These are phyloP conservation scores for Thalia dealbata DNA, from an alignment of 176 grass and related monocot species.

Conservation along the genomic window DNA sequence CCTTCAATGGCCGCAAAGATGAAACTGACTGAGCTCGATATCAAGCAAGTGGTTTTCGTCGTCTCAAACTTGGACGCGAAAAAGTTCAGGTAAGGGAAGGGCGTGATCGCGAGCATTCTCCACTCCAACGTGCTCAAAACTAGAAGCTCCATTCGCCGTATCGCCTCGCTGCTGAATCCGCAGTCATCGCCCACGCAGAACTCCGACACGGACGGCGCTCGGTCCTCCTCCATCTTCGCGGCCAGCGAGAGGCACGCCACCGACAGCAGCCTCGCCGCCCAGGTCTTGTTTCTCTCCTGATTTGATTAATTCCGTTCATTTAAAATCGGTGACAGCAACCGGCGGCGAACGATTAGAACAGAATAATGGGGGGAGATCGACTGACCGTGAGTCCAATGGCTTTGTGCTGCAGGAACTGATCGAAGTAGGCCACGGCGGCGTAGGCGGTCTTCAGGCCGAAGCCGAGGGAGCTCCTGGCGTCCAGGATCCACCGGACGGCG, in stretches of 20 bases:
- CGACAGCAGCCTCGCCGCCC: conserved; percentile 5
- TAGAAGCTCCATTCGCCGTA: conserved; percentile 10
- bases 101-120: conserved; percentile 3
- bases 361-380: too few species aligned
- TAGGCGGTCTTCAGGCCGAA: not conserved
- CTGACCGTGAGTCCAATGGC: not conserved
- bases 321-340: not conserved
- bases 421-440: conserved; percentile 1
- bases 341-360: not conserved
- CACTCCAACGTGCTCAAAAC: conserved; percentile 10
- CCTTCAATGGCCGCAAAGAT: not conserved
- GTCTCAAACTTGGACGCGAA: conserved; percentile 2
- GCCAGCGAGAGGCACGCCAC: conserved; percentile 11
- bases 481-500: not conserved
- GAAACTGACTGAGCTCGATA: not conserved
- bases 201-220: conserved; percentile 1
- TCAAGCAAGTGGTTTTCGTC: not conserved
- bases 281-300: not conserved
- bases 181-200: not conserved
- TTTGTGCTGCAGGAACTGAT: not conserved
- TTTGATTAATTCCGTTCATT: too few species aligned
- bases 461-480: not conserved
- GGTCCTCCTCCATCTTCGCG: conserved; percentile 10
- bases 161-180: not conserved
- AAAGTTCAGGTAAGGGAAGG: conserved; percentile 9